Conservation (phyloP, 306 rosid species). For the Luffa acutangula region DNA sequence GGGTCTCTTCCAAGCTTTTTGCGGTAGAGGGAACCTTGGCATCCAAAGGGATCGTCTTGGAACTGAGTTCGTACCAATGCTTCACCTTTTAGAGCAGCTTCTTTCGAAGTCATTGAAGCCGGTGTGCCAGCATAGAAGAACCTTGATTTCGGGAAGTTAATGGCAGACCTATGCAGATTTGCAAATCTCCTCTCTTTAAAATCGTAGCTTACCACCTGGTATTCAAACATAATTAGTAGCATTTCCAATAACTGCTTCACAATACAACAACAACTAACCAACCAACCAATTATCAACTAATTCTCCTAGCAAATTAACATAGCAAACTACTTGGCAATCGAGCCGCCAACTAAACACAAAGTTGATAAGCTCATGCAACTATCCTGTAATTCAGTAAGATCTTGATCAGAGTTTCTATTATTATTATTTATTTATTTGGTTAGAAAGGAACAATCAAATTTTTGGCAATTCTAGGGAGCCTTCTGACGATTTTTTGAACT, state of each 20-base stretch:
- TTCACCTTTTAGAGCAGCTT: slow-evolving; percentile 68
- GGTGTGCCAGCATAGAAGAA: slow-evolving; percentile 79
- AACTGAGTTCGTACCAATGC: slow-evolving; percentile 74
- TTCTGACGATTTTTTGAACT: no score
- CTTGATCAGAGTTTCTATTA: neutral
- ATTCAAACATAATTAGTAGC: neutral
- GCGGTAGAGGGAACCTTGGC: slow-evolving; percentile 61
- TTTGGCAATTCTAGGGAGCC: no score
- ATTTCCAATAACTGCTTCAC: neutral
- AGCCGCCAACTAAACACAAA: neutral
- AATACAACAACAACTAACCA: neutral
- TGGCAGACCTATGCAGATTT: slow-evolving; percentile 74
- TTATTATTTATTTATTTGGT: no score
- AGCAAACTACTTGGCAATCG: neutral
- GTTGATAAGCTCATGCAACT: neutral
- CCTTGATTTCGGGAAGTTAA: slow-evolving; percentile 77
- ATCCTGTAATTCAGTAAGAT: neutral
- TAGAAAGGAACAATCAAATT: no score
- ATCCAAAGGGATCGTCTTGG: slow-evolving; percentile 70
- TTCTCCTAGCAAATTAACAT: neutral
- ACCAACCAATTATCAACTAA: neutral
- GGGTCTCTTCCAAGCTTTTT: slow-evolving; percentile 81
- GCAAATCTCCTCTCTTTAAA: slow-evolving; percentile 80
- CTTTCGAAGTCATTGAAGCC: slow-evolving; percentile 47
- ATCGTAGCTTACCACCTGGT: slow-evolving; percentile 85